Conservation (phyloP, 106 monocot species). For the Acorus calamus region DNA sequence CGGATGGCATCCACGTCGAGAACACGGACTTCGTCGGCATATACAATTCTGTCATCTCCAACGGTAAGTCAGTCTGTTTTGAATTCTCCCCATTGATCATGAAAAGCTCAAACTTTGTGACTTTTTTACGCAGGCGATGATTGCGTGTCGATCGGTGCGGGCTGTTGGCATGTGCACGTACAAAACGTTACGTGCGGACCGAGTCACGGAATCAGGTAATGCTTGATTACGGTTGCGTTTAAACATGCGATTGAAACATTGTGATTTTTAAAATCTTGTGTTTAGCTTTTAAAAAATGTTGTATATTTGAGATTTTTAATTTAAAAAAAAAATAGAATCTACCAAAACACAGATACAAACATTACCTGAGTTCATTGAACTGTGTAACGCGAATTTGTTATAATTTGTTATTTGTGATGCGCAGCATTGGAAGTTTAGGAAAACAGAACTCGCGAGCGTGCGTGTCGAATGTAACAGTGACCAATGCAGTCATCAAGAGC, state of each 20-base stretch:
- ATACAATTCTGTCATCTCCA: conserved; percentile 71
- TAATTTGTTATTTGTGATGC: neutral
- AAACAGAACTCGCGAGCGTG: conserved; percentile 62
- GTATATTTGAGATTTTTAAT: no score
- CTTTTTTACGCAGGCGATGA: conserved; percentile 62
- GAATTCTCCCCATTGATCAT: no score
- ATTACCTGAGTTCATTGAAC: no score
- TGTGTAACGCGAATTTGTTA: no score
- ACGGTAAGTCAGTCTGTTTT: conserved; percentile 35
- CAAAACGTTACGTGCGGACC: conserved; percentile 75
- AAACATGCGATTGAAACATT: no score
- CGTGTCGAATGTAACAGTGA: conserved; percentile 76
- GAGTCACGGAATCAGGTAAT: conserved; percentile 82
- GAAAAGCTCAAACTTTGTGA: no score
- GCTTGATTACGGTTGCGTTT: no score
- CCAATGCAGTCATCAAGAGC: conserved; percentile 38
- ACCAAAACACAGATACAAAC: no score
- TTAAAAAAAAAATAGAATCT: no score
- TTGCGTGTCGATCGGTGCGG: conserved; percentile 83
- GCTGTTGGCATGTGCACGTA: conserved; percentile 52
- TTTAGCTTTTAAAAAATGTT: no score
- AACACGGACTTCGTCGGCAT: conserved; percentile 53
- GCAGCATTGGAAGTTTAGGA: conserved; percentile 91
- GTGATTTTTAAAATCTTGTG: no score
- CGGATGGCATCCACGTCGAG: conserved; percentile 87